Evolutionary conservation across 2,329 filamentous ascomycete species (phyloP), one percentile per base, ranked within the genome.

Genomic region (Tolypocladium paradoxum): DNA sequence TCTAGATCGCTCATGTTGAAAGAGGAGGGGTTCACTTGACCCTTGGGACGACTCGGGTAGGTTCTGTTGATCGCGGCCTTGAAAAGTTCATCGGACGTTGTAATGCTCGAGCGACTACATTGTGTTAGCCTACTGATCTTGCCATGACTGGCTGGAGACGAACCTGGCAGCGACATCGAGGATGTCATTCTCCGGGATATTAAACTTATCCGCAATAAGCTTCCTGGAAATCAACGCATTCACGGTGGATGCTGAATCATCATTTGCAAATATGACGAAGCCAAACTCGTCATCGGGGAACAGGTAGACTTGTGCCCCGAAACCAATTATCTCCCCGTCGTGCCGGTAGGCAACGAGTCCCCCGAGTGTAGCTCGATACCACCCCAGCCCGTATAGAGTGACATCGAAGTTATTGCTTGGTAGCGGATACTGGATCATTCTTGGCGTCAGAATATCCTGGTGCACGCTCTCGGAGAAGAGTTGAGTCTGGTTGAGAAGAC

Each of bases 261-360:
- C 76, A 52, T 80, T 81, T 6, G 55, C 59, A 56, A 71, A 65
- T 0, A 61, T 59, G 2, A 68, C 62, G 9, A 70, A 57, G 0
- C 65, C 69, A 43, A 65, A 64, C 16, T 65, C 58, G n/a, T 54
- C 55, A 0, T 65, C 60, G 0, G 69, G 69, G 3, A 71, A 56
- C 65, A 67, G 70, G 8, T 61, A 63, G 14, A 69, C 63, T 4
- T 62, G 49, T 2, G 62, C 54, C 6, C 62, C 60, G 50, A 63
- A 67, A 1, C 59, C 62, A 31, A 59, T 58, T 48, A 65, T 60
- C 0, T 60, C 60, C 0, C 69, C 69, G 5, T 52, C 54, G 53
- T 71, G 69, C 12, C 54, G 58, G 31, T 65, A 69, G 3, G 65
- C 49, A 14, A 61, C 55, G 35, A 62, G 63, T 2, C 63, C 65